A percentile compares a stretch with the other conserved stretches of the same genome.
phyloP scores from a whole-genome alignment of 2,329 filamentous ascomycete species.

The Arthrobotrys pseudoclavata region DNA sequence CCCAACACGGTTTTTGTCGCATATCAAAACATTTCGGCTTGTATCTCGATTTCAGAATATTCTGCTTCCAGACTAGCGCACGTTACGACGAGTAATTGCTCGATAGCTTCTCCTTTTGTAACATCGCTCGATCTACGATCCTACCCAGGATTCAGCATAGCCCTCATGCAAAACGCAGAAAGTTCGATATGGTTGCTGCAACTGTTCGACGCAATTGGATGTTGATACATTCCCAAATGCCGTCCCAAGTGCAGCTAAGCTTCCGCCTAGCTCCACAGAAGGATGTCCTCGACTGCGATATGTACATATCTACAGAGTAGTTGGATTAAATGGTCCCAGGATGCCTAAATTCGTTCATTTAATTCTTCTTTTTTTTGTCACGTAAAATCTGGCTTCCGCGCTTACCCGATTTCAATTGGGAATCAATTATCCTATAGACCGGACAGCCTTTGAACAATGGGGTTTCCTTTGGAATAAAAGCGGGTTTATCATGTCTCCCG shows the following conservation, averaged over 20 bases:
- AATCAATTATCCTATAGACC: neutral
- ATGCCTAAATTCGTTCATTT: neutral
- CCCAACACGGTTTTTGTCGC: slow-evolving; percentile 31
- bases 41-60: slow-evolving; percentile 11
- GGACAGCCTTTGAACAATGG: slow-evolving; percentile 15
- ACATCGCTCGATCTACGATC: neutral
- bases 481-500: slow-evolving; percentile 33
- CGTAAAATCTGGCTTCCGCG: too few relatives aligned
- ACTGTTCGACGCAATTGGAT: neutral
- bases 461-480: slow-evolving; percentile 50
- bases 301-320: slow-evolving; percentile 7
- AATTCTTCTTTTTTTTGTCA: neutral
- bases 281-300: neutral
- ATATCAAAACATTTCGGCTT: slow-evolving; percentile 20
- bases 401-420: neutral
- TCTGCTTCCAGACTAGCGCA: slow-evolving; percentile 44
- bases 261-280: slow-evolving; percentile 9
- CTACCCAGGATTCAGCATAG: slow-evolving; percentile 21
- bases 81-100: slow-evolving; percentile 13
- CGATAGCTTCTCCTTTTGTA: slow-evolving; percentile 26
- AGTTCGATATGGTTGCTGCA: neutral
- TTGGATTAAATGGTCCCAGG: slow-evolving; percentile 21
- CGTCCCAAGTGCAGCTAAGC: slow-evolving; percentile 24
- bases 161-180: neutral
- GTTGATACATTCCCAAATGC: slow-evolving; percentile 29